Percentiles rank a stretch among this genome's conserved stretches.
These are phyloP conservation scores for Brassica hybrid DNA, from an alignment of 441 rosid genomes.

Conservation along the genomic window DNA sequence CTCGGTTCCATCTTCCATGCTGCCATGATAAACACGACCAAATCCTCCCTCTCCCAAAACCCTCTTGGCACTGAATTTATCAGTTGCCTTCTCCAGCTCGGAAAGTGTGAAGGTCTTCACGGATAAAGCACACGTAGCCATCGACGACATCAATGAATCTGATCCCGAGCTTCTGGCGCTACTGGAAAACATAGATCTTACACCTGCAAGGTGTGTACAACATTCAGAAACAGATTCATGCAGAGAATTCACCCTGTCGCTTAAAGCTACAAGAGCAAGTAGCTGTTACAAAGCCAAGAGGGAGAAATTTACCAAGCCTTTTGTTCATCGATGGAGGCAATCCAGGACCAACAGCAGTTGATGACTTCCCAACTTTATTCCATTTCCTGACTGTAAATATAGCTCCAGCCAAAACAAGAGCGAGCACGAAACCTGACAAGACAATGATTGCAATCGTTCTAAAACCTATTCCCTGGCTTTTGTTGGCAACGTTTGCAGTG, in stretches of 20 bases:
- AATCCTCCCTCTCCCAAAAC: slow-evolving; percentile 98
- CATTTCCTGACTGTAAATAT: slow-evolving; percentile 69
- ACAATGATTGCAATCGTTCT: slow-evolving; percentile 74
- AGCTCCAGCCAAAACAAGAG: slow-evolving; percentile 75
- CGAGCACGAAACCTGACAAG: slow-evolving; percentile 80
- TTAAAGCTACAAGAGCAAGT: slow-evolving; percentile 20
- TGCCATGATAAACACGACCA: slow-evolving; percentile 89
- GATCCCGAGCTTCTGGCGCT: slow-evolving; percentile 79
- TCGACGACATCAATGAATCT: slow-evolving; percentile 71
- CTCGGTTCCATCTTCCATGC: slow-evolving; percentile 77
- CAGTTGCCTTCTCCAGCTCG: slow-evolving; percentile 59
- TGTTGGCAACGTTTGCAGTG: slow-evolving; percentile 61
- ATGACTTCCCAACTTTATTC: slow-evolving; percentile 80
- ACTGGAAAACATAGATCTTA: slow-evolving; percentile 74
- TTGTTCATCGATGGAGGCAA: slow-evolving; percentile 75
- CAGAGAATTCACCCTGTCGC: slow-evolving; percentile 10
- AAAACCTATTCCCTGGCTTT: slow-evolving; percentile 71
- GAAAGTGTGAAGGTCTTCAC: slow-evolving; percentile 71
- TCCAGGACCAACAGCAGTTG: slow-evolving; percentile 83
- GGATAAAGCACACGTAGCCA: slow-evolving; percentile 85
- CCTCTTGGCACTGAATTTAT: slow-evolving; percentile 57
- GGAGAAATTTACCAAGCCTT: slow-evolving; percentile 68
- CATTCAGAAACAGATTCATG: slow-evolving; percentile 26
- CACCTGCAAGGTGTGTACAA: slow-evolving; percentile 53
- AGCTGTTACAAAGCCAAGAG: slow-evolving; percentile 1